Base-by-base conservation (phyloP, 371 early-diverging fungal genomes). In the Coemansia sp. region DNA sequence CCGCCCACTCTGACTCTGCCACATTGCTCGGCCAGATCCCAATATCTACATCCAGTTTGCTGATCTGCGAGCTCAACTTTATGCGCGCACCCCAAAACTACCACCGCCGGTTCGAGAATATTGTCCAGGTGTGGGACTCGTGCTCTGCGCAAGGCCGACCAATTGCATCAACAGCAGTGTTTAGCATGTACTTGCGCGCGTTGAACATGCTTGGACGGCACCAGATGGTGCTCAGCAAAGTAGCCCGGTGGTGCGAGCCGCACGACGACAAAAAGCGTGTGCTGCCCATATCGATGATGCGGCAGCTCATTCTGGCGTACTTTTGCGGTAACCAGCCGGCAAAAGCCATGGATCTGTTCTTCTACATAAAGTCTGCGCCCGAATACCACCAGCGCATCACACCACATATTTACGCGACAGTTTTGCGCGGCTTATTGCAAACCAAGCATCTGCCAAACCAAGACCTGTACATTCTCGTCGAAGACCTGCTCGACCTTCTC, bases 141-240 rank as follows among this genome's bases (percentile, higher is more conserved):
- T 60, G 31, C 27, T 39, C 34, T 6, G 22, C 18, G 3, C 37
- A 50, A 14, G 73, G 52, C 11, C 58, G 64, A 16, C 60, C 77
- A 45, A 55, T 68, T 54, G 26, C 39, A 7, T 22, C 42, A 14
- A 51, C 62, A 11, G 18, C 59, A 8, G 55, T 63, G 18, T 72
- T 77, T 11, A 40, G 59, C 37, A 42, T 68, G 50, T 72, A 72
- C 51, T 56, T 77, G 34, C 73, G 77, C 11, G 77, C 77, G 6
- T 47, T 77, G 24, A 77, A 77, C 60, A 66, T 60, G 47, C 69
- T 68, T 1, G 65, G 73, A 6, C 29, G 47, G 22, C 59, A 59
- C 24, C 68, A 53, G 54, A 34, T n/a, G 50, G 77, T 47, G 11
- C n/a, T 77, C 11, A 45, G 21, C 45, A 68, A 68, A 29, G 58